Base-by-base conservation (phyloP, 768 basidiomycete species). In the Collybia mongolica region DNA sequence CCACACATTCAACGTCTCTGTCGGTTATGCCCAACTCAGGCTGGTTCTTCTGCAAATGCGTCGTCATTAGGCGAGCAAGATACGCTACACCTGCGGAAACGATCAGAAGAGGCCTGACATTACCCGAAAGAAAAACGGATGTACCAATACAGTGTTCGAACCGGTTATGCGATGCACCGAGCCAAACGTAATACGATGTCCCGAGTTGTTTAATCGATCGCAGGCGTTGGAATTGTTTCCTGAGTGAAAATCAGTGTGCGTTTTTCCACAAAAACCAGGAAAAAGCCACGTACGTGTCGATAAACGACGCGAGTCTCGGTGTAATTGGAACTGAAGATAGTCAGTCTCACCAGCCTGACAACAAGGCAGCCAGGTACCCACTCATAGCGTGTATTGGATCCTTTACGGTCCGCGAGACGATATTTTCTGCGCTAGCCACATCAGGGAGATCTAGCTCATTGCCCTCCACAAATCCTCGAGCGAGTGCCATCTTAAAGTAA, bases 131-230 rank as follows among this genome's bases (percentile, higher is more conserved):
- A 32, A 29, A 48, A 46, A 29, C 37, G 3, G 35, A 62, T 68
- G 52, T 65, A 86, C 90, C 90, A n/a, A 93, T 69, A 53, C 79
- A 86, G 60, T 93, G 90, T 56, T 93, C 90, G 56, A 93, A 92
- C 0, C 91, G 80, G 51, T 83, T 91, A 58, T 93, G 91, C 0
- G 86, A 78, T 0, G 87, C 91, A 1, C 87, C 80, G 0, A 85
- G 82, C 80, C 86, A 93, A 23, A 93, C 86, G 54, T 79, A 82
- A 55, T 82, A 84, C 0, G 86, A 79, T 4, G 86, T 81, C 0
- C 91, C 91, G 6, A 93, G 81, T 60, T 93, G 91, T 54, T 92
- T 91, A 58, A 93, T 78, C 48, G 77, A 66, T 26, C 90, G 76
- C 39, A 93, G 72, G 2, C 91, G 77, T 58, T 93, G 91, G 58